Evolutionary conservation across 345 rosid genomes (phyloP), one percentile per base, ranked within the genome.

Genomic region (Linum trigynum): DNA sequence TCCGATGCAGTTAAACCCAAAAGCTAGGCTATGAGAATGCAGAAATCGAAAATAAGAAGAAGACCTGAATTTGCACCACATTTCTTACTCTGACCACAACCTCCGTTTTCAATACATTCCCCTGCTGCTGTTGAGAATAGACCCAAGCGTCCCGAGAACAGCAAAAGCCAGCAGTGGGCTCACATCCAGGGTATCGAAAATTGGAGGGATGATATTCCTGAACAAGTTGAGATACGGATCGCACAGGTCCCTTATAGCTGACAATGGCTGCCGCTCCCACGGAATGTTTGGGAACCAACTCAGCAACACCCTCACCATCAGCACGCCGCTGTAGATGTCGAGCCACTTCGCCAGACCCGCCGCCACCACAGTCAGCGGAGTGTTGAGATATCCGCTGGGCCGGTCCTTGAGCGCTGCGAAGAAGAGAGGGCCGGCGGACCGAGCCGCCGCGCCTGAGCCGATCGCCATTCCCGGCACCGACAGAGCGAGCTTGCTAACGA

Each of bases 211-310:
- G 37, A 92, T 75, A 55, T 85, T 90, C 82, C 97, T 82, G 61
- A 92, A 92, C 76, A 92, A 77, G 73, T 86, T 90, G 69, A 92
- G 74, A 59, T 92, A 90, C 3, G 96, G 98, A 74, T 90, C 98
- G 6, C 94, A 90, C 0, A 90, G 81, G 77, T 86, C 97, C 67
- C 94, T 79, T 4, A 90, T 84, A 1, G 96, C 97, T 3, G 91
- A 82, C 39, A 90, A 68, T 1, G 97, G 96, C 78, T 87, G 97
- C 32, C 88, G 75, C 55, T 92, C 96, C 98, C 96, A 90, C 0
- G 94, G 96, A 4, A 87, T 85, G 69, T 92, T 92, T 0, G 96
- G 98, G 74, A 92, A 92, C 98, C 96, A 92, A 71, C 97, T 87
- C 11, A 90, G 89, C 75, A 92, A 80, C 55, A 92, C 98, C 81